Evolutionary conservation across 169 alveolate genomes (phyloP), one percentile per base, ranked within the genome.

Genomic region (Miamiensis avidus): DNA sequence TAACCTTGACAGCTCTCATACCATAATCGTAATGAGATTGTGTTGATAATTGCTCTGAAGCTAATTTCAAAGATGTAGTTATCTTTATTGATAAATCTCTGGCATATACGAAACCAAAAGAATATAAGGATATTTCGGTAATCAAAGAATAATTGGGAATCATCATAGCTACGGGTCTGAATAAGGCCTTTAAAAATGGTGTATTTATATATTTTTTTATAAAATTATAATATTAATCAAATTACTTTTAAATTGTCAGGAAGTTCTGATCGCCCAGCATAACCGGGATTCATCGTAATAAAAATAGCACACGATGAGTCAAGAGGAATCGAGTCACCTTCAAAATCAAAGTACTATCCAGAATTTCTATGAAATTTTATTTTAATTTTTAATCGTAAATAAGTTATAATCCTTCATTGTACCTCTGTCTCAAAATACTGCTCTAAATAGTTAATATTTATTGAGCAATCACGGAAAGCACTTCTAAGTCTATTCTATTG

Each of bases 211-310:
- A n/a, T n/a, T n/a, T n/a, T 49, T 20, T 49, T 49, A 49, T 11
- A 49, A 49, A 4, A 49, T 49, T 49, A 11, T 11, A 11, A 49
- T 49, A 11, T 20, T 11, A 11, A 11, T 49, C 20, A 11, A 49
- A 11, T 49, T 49, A 49, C 69, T 49, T 49, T 49, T 49, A 92
- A 84, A 79, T 92, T 92, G 85, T 92, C 95, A 16, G 95, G 95
- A 30, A 92, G 79, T 83, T 89, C 92, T 29, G 92, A 87, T 74
- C 95, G 84, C 1, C 95, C 95, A 75, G 90, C 85, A 91, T 95
- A 95, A 65, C 97, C 97, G 20, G 93, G 97, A 89, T 91, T 95
- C 96, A 95, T 93, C 31, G 97, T 94, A 82, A 94, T 95, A 77
- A 95, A 94, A 0, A 93, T 93, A 30, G 96, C 96, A 89, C 98